Evolutionary conservation across 352 stramenopile genomes (phyloP).

Genomic region (Phytophthora vignae): DNA sequence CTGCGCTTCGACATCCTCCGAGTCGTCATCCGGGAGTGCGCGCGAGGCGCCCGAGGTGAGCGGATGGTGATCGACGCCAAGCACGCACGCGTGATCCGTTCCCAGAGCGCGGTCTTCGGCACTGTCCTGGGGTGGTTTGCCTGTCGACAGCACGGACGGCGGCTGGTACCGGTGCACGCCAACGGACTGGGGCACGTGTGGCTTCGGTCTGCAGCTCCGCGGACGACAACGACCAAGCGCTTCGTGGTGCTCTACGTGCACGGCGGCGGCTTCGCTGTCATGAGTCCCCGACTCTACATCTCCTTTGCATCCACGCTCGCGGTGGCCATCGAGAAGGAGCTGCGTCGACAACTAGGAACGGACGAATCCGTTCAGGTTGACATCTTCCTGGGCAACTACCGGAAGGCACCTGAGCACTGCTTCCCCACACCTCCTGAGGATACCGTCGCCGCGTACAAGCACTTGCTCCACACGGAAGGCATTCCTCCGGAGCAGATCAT

Average conservation of each 20-base stretch:
- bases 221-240: conserved; percentile 20
- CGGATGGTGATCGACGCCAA: conserved; percentile 37
- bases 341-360: conserved; percentile 9
- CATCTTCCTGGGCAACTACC: conserved; percentile 57
- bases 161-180: conserved; percentile 34
- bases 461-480: conserved; percentile 41
- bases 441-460: conserved; percentile 46
- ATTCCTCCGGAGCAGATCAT: conserved; percentile 43
- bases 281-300: conserved; percentile 54
- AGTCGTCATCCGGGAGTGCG: conserved; percentile 37
- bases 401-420: conserved; percentile 51
- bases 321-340: conserved; percentile 33
- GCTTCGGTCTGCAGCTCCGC: conserved; percentile 30
- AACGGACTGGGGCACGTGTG: conserved; percentile 54
- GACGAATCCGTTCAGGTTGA: conserved; percentile 34
- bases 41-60: conserved; percentile 33
- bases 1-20: conserved; percentile 50
- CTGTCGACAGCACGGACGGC: conserved; percentile 31
- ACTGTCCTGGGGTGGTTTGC: conserved; percentile 38
- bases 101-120: conserved; percentile 39
- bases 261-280: conserved; percentile 57
- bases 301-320: conserved; percentile 37
- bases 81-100: conserved; percentile 44
- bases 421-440: conserved; percentile 55
- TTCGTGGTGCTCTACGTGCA: conserved; percentile 66